A percentile compares a stretch with the other conserved stretches of the same genome.
These are phyloP conservation scores for Aspergillus pseudonomiae DNA, from an alignment of 2,329 filamentous ascomycete species.

Conservation along the genomic window DNA sequence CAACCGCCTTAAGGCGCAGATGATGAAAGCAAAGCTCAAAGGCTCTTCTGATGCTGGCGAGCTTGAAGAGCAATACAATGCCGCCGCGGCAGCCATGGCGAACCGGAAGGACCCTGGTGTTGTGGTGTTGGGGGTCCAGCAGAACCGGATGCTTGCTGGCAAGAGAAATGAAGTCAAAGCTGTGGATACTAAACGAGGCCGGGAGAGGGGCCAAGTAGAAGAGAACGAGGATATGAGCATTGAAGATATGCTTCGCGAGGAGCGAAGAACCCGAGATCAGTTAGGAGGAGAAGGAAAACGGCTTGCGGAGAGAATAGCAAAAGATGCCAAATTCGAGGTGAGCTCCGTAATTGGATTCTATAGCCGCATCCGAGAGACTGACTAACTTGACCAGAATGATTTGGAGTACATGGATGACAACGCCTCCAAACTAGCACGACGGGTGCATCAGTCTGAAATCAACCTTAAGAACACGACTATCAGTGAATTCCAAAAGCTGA, in stretches of 20 bases:
- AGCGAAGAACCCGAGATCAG: constrained; percentile 79
- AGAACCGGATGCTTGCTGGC: constrained; percentile 84
- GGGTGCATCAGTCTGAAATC: constrained; percentile 83
- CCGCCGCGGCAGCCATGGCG: constrained; percentile 66
- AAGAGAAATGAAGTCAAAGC: constrained; percentile 74
- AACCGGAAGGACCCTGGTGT: constrained; percentile 64
- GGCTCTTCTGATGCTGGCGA: constrained; percentile 73
- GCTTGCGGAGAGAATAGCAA: constrained; percentile 89
- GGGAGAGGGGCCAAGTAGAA: constrained; percentile 80
- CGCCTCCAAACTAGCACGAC: constrained; percentile 81
- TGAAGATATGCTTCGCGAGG: constrained; percentile 95
- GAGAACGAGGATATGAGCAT: constrained; percentile 96
- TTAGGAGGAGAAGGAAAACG: constrained; percentile 77
- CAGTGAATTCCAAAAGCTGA: constrained; percentile 85
- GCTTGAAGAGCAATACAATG: constrained; percentile 82
- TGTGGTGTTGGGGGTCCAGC: constrained; percentile 82
- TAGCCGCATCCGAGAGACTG: constrained; percentile 15
- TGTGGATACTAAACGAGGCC: constrained; percentile 77
- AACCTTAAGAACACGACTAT: constrained; percentile 88
- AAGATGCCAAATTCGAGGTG: constrained; percentile 82
- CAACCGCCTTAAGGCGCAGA: constrained; percentile 86
- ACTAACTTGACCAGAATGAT: constrained; percentile 60
- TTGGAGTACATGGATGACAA: constrained; percentile 99
- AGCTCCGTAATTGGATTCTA: constrained; percentile 25
- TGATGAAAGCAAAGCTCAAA: constrained; percentile 93